phyloP scores from a whole-genome alignment of 2,329 filamentous ascomycete species.

The Colletotrichum orchidophilum region DNA sequence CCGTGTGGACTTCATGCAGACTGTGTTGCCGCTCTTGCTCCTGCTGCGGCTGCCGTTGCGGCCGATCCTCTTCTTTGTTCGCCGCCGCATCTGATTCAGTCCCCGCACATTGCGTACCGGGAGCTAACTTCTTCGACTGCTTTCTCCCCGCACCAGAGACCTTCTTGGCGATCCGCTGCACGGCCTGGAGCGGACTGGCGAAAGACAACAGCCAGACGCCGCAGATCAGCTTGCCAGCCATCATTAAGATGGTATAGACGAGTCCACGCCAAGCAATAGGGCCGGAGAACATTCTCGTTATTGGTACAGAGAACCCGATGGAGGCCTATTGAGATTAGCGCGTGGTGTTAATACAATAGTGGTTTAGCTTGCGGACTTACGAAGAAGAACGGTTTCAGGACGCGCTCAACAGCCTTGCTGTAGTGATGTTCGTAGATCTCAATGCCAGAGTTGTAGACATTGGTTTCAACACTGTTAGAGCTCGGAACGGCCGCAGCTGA shows the following conservation, averaged over 20 bases:
- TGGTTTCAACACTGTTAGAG: not conserved
- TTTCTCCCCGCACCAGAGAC: not conserved
- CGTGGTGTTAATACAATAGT: not conserved
- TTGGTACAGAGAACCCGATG: constrained; percentile 82
- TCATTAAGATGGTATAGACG: constrained; percentile 78
- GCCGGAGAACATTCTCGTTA: constrained; percentile 73
- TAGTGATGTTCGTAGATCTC: constrained; percentile 53
- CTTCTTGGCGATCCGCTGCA: constrained; percentile 10
- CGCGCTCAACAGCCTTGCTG: constrained; percentile 48
- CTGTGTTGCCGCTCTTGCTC: not conserved
- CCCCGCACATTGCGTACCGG: constrained; percentile 20
- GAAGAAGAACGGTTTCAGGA: constrained; percentile 80
- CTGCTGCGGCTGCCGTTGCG: not conserved
- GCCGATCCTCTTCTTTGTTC: not conserved
- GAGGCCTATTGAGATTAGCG: constrained; percentile 51
- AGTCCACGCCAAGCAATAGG: constrained; percentile 76
- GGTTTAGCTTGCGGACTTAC: constrained; percentile 49
- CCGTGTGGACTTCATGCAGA: not conserved
- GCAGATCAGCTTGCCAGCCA: constrained; percentile 67
- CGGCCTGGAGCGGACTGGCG: constrained; percentile 30
- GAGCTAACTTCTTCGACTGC: constrained; percentile 8
- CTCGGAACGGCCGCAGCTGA: not conserved
- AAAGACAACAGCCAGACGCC: constrained; percentile 65
- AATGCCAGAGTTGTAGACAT: not conserved
- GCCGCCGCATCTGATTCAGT: not conserved